Conservation (phyloP, 139 green algal genomes). For the Eudorina sp. region DNA sequence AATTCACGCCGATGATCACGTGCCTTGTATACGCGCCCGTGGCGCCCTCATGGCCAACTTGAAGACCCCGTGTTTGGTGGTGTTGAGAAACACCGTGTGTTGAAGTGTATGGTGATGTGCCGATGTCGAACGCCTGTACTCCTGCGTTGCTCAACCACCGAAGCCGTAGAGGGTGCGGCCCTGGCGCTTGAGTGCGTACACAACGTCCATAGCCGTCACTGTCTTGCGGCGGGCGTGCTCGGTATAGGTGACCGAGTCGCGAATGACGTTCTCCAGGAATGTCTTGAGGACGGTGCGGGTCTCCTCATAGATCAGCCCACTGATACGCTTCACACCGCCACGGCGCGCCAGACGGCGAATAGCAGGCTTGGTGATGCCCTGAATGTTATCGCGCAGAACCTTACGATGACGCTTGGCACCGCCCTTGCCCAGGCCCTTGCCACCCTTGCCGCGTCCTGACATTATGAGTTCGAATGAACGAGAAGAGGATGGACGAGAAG, state of each 20-base stretch:
- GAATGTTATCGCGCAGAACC: conserved; percentile 94
- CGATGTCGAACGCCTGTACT: neutral
- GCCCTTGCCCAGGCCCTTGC: conserved; percentile 94
- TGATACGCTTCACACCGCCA: conserved; percentile 91
- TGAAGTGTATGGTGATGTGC: neutral
- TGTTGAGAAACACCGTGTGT: conserved; percentile 2
- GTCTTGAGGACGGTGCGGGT: too few species aligned
- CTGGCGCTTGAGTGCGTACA: conserved; percentile 95
- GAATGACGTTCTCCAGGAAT: conserved; percentile 66
- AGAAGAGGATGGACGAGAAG: too few species aligned
- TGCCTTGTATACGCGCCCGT: too few species aligned
- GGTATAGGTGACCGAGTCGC: conserved; percentile 85
- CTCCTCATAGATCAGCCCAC: too few species aligned
- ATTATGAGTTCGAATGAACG: conserved; percentile 43
- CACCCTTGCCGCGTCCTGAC: conserved; percentile 91
- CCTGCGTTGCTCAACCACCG: too few species aligned
- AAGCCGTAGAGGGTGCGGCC: too few species aligned
- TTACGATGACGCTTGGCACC: conserved; percentile 92
- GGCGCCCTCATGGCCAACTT: too few species aligned
- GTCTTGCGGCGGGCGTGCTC: conserved; percentile 94
- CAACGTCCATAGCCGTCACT: conserved; percentile 93
- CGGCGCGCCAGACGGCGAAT: conserved; percentile 87
- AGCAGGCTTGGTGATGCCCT: conserved; percentile 96
- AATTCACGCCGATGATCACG: neutral
- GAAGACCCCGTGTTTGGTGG: neutral